Conservation (phyloP, 179 eudicot genomes). For the Actinidia polygama region DNA sequence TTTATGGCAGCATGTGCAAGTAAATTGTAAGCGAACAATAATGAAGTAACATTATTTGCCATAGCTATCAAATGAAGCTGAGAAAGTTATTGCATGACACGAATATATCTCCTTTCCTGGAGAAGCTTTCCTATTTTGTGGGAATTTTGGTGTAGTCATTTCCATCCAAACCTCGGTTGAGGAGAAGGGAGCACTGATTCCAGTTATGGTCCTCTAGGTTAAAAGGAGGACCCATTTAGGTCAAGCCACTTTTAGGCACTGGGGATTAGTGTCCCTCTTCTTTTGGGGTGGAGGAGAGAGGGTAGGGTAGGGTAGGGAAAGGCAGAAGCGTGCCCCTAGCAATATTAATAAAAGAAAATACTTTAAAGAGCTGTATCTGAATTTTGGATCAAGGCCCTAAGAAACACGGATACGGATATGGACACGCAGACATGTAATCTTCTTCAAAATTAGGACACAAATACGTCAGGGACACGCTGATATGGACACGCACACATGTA, state of each 20-base stretch:
- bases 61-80: slow-evolving; percentile 49
- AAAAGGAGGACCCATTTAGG: background rate
- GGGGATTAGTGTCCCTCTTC: background rate
- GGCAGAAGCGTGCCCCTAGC: background rate
- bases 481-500: no score
- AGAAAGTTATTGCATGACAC: background rate
- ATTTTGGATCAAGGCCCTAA: background rate
- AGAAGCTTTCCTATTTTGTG: background rate
- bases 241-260: background rate
- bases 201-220: background rate
- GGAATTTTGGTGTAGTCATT: background rate
- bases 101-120: background rate
- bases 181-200: background rate
- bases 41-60: slow-evolving; percentile 56
- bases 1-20: slow-evolving; percentile 73
- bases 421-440: no score
- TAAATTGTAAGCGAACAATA: slow-evolving; percentile 60
- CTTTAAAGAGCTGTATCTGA: background rate
- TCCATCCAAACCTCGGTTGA: background rate
- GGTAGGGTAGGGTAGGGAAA: no score
- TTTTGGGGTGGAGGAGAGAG: background rate
- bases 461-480: no score
- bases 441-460: no score
- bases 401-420: no score
- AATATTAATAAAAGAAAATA: background rate